Percentiles rank a stretch among this genome's conserved stretches.
phyloP scores from a whole-genome alignment of 1,284 basidiomycete species.

The Tilletia indica region DNA sequence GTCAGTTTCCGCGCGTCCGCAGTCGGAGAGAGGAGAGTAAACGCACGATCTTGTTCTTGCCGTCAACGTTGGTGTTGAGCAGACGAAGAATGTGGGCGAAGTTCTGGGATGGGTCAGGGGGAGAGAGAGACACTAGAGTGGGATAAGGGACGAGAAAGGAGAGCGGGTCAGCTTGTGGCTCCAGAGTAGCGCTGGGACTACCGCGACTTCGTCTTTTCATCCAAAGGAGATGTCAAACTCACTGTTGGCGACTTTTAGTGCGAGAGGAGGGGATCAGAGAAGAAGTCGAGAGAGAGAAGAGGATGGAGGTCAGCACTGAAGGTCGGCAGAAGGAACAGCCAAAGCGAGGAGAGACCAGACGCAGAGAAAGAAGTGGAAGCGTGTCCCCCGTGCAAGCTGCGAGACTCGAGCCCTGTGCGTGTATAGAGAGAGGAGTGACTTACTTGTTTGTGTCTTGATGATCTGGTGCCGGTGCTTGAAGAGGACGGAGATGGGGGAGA shows the following conservation, averaged over 20 bases:
- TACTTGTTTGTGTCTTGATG: too few species aligned
- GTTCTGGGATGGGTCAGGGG: slow-evolving; percentile 55
- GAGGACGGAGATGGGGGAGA: too few species aligned
- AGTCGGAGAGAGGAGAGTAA: neutral
- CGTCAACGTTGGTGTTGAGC: slow-evolving; percentile 99
- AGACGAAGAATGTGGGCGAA: slow-evolving; percentile 65
- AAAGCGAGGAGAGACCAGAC: too few species aligned
- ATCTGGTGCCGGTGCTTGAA: too few species aligned
- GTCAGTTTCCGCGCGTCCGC: too few species aligned
- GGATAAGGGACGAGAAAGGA: neutral
- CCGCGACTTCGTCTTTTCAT: neutral
- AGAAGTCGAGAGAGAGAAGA: neutral
- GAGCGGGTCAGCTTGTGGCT: slow-evolving; percentile 5
- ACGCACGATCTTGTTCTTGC: slow-evolving; percentile 80
- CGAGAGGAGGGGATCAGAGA: neutral
- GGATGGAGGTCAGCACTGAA: too few species aligned
- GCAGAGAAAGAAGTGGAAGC: too few species aligned
- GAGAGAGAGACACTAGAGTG: slow-evolving; percentile 21
- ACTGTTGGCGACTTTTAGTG: slow-evolving; percentile 5
- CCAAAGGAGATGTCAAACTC: neutral
- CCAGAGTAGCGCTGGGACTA: neutral
- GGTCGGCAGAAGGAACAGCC: too few species aligned
- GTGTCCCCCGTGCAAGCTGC: too few species aligned
- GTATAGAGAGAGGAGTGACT: too few species aligned
- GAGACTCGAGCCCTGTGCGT: too few species aligned